Percentiles rank a stretch among this genome's conserved stretches.
phyloP scores from a whole-genome alignment of 805 yeast species.

The fission yeast (Schizosaccharomyces pombe) region DNA sequence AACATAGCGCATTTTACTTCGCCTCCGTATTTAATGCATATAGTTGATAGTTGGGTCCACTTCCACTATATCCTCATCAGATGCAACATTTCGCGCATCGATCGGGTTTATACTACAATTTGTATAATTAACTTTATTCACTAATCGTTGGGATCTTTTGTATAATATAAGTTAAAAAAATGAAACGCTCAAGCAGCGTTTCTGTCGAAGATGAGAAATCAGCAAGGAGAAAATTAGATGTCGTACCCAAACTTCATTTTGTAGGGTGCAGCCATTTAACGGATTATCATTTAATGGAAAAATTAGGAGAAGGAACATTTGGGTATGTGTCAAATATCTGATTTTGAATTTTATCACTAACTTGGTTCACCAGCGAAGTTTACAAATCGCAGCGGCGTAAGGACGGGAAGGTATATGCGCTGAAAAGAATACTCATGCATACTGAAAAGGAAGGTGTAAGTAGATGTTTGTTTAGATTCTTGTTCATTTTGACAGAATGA shows the following conservation, averaged over 20 bases:
- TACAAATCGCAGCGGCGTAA: slow-evolving; percentile 40
- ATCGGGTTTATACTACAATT: no score
- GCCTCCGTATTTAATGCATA: no score
- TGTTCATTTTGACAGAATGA: no score
- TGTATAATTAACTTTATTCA: no score
- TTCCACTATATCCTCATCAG: no score
- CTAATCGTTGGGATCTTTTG: no score
- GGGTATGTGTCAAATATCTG: slow-evolving; percentile 21
- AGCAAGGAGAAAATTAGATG: neutral
- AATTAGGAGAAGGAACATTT: slow-evolving; percentile 65
- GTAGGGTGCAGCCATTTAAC: neutral
- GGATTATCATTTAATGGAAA: slow-evolving; percentile 16
- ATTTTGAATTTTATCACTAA: no score
- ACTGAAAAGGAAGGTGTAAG: slow-evolving; percentile 35
- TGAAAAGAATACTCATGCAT: slow-evolving; percentile 63
- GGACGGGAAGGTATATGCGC: slow-evolving; percentile 48
- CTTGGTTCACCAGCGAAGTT: slow-evolving; percentile 50
- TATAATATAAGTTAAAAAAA: neutral
- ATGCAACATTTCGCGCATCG: no score
- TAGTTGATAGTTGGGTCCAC: no score
- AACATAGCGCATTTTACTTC: no score
- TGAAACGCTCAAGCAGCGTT: neutral
- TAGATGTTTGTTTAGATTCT: no score
- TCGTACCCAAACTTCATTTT: neutral
- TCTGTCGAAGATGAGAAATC: neutral